These are phyloP conservation scores for Diddensiella caesifluorescens DNA, from an alignment of 805 yeast genomes.

Conservation along the genomic window DNA sequence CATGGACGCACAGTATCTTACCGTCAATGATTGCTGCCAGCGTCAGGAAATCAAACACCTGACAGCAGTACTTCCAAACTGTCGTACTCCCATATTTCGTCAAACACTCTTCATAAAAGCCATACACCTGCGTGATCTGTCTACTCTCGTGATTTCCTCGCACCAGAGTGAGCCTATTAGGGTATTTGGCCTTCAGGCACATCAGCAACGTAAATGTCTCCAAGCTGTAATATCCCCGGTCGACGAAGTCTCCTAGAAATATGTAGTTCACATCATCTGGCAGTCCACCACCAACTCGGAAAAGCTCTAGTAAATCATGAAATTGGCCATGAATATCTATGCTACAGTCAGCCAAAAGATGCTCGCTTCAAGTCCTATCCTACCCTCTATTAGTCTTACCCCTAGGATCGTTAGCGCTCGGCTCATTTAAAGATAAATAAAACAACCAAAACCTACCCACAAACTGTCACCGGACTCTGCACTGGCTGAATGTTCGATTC, in stretches of 20 bases:
- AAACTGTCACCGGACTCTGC: slow-evolving; percentile 86
- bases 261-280: slow-evolving; percentile 79
- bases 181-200: slow-evolving; percentile 87
- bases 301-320: slow-evolving; percentile 86
- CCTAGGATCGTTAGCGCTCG: too few species aligned
- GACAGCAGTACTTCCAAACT: slow-evolving; percentile 95
- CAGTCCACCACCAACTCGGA: slow-evolving; percentile 87
- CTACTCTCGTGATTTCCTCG: slow-evolving; percentile 98
- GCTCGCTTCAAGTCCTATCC: not conserved
- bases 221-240: slow-evolving; percentile 91
- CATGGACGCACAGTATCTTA: slow-evolving; percentile 90
- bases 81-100: slow-evolving; percentile 91
- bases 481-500: slow-evolving; percentile 94
- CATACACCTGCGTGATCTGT: slow-evolving; percentile 98
- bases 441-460: slow-evolving; percentile 42
- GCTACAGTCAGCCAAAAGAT: not conserved
- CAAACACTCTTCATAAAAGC: slow-evolving; percentile 93
- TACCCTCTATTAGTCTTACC: not conserved
- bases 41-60: slow-evolving; percentile 89
- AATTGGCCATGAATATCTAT: slow-evolving; percentile 94
- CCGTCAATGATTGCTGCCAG: slow-evolving; percentile 96
- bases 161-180: slow-evolving; percentile 79
- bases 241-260: slow-evolving; percentile 94
- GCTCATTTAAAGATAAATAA: too few species aligned
- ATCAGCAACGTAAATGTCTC: slow-evolving; percentile 91